phyloP scores from a whole-genome alignment of 805 yeast species.

The Huiozyma sinensis region DNA sequence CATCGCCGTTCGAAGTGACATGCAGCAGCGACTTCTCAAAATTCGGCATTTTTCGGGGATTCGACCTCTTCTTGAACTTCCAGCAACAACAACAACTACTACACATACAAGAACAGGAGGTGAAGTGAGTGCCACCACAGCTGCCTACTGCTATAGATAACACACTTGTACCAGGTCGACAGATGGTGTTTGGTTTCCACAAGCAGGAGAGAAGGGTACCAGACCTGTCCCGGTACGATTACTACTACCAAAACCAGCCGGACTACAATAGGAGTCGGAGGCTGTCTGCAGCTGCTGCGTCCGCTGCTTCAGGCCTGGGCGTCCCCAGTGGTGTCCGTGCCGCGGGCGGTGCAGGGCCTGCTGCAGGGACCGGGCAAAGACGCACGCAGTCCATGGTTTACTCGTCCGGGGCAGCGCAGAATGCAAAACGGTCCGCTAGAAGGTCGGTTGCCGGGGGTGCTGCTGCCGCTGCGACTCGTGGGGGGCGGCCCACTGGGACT shows the following conservation, averaged over 20 bases:
- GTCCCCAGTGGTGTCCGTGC: not conserved
- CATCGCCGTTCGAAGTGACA: too few species aligned
- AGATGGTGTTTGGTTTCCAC: constrained; percentile 18
- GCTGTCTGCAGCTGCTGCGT: constrained; percentile 25
- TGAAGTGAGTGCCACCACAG: too few species aligned
- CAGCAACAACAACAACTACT: too few species aligned
- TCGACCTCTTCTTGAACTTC: too few species aligned
- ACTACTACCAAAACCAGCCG: constrained; percentile 20
- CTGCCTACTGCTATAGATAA: too few species aligned
- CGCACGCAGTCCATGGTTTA: constrained; percentile 10
- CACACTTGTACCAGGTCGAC: too few species aligned
- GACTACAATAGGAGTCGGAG: constrained; percentile 12
- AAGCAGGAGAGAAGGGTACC: constrained; percentile 26
- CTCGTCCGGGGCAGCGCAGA: not conserved
- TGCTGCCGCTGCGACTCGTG: too few species aligned
- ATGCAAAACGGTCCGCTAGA: not conserved
- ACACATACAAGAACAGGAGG: too few species aligned
- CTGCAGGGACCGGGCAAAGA: too few species aligned
- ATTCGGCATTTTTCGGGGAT: too few species aligned
- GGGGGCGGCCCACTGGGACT: too few species aligned
- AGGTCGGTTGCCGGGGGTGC: not conserved
- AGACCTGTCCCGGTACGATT: constrained; percentile 30
- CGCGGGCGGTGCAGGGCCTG: not conserved
- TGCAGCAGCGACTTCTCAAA: too few species aligned
- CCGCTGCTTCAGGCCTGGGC: constrained; percentile 12